These are phyloP conservation scores for Brasenia schreberi DNA, from an alignment of 164 flowering plant genomes.

Conservation along the genomic window DNA sequence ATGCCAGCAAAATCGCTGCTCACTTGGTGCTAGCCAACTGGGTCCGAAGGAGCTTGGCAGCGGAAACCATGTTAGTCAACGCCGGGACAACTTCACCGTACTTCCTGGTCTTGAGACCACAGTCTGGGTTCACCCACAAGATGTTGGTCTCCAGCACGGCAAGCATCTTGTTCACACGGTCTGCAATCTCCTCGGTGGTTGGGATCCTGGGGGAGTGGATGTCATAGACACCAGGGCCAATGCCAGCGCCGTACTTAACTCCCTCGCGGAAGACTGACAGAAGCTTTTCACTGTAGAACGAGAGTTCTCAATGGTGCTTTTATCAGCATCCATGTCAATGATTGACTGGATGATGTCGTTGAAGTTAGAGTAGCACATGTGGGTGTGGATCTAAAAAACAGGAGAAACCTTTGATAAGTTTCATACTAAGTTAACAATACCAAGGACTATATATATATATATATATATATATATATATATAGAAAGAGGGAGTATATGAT, in stretches of 20 bases:
- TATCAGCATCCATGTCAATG: slow-evolving; percentile 88
- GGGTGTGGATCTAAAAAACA: slow-evolving; percentile 61
- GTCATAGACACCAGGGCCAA: slow-evolving; percentile 95
- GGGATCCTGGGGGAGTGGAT: slow-evolving; percentile 97
- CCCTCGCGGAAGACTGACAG: slow-evolving; percentile 96
- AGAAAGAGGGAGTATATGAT: too few species aligned
- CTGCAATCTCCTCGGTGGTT: slow-evolving; percentile 76
- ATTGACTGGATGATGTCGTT: slow-evolving; percentile 65
- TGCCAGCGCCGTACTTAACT: slow-evolving; percentile 88
- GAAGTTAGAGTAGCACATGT: slow-evolving; percentile 86
- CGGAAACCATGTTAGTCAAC: slow-evolving; percentile 56
- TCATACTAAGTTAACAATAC: too few species aligned
- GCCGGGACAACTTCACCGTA: slow-evolving; percentile 44
- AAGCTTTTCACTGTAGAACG: slow-evolving; percentile 91
- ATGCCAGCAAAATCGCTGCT: slow-evolving; percentile 2
- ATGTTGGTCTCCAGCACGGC: slow-evolving; percentile 85
- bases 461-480: too few species aligned
- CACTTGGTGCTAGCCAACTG: slow-evolving; percentile 73
- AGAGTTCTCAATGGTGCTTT: slow-evolving; percentile 94
- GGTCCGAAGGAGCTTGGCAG: slow-evolving; percentile 71
- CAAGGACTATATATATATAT: too few species aligned
- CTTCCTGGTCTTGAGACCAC: slow-evolving; percentile 95
- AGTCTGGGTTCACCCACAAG: slow-evolving; percentile 95
- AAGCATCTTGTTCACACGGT: slow-evolving; percentile 88
- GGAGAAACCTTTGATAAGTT: too few species aligned